phyloP scores from a whole-genome alignment of 164 flowering plant species.

The Macadamia tetraphylla region DNA sequence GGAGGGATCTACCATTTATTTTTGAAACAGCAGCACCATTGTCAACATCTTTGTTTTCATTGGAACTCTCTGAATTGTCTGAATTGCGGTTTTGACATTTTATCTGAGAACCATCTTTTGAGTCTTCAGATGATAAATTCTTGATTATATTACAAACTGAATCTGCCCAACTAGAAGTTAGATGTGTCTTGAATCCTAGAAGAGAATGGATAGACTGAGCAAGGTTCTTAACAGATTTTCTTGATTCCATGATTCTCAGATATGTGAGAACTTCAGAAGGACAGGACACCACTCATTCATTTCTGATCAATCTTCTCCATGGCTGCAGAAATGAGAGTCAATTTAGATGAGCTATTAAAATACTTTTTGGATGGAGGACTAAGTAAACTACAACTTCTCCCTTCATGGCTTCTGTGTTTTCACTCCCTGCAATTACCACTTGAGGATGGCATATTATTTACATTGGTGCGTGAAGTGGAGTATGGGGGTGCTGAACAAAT shows the following conservation, averaged over 20 bases:
- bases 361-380: too few relatives aligned
- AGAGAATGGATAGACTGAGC: conserved; percentile 39
- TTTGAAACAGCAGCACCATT: conserved; percentile 9
- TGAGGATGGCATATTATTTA: too few relatives aligned
- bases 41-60: conserved; percentile 14
- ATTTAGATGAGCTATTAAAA: not conserved
- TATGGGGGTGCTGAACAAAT: not conserved
- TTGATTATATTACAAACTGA: conserved; percentile 42
- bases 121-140: conserved; percentile 22
- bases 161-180: conserved; percentile 44
- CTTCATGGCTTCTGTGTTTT: not conserved
- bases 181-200: conserved; percentile 33
- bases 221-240: conserved; percentile 28
- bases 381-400: not conserved
- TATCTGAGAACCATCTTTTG: conserved; percentile 6
- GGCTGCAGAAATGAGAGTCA: not conserved
- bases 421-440: too few relatives aligned
- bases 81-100: conserved; percentile 2
- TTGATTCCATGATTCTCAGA: conserved; percentile 20
- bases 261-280: not conserved
- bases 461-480: too few relatives aligned
- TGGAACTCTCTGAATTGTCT: conserved; percentile 5
- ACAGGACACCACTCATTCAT: not conserved
- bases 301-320: not conserved
- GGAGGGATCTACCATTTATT: conserved; percentile 22